Percentiles rank a stretch among this genome's conserved stretches.
These are phyloP conservation scores for Saturnispora besseyi DNA, from an alignment of 805 yeast genomes.

Conservation along the genomic window DNA sequence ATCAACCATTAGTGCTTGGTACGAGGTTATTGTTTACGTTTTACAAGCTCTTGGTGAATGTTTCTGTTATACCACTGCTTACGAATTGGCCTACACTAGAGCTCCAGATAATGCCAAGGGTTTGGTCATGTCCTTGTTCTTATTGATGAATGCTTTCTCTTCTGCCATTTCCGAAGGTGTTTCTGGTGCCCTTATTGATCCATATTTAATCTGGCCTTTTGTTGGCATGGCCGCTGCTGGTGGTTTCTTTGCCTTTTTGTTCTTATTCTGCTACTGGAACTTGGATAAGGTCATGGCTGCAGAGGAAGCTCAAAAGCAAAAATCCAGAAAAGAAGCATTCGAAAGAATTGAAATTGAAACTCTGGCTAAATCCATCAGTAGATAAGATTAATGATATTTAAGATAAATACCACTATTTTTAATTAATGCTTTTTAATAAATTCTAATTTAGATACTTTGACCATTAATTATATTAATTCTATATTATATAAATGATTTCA, in stretches of 20 bases:
- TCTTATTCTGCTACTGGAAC: slow-evolving; percentile 25
- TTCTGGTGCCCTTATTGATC: slow-evolving; percentile 34
- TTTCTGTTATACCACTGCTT: slow-evolving; percentile 41
- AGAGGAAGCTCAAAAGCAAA: slow-evolving; percentile 18
- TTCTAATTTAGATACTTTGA: too few relatives aligned
- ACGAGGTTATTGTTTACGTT: slow-evolving; percentile 24
- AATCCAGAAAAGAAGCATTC: not conserved
- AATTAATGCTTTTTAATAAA: too few relatives aligned
- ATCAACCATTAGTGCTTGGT: slow-evolving; percentile 30
- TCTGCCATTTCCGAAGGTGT: slow-evolving; percentile 39
- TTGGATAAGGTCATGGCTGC: slow-evolving; percentile 23
- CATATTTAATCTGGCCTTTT: slow-evolving; percentile 35
- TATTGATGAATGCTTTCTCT: slow-evolving; percentile 35
- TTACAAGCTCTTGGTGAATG: slow-evolving; percentile 44
- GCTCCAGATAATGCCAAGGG: slow-evolving; percentile 46
- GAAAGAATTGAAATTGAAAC: slow-evolving; percentile 3
- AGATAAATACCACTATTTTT: too few relatives aligned
- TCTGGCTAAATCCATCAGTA: slow-evolving; percentile 2
- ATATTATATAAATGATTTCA: too few relatives aligned
- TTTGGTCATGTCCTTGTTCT: slow-evolving; percentile 38
- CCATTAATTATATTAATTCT: too few relatives aligned
- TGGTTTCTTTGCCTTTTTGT: slow-evolving; percentile 24
- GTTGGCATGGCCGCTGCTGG: slow-evolving; percentile 32
- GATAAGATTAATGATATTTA: not conserved
- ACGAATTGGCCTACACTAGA: slow-evolving; percentile 45